A percentile compares a stretch with the other conserved stretches of the same genome.
These are phyloP conservation scores for Termitomyces sp. DNA, from an alignment of 768 basidiomycete genomes.

Conservation along the genomic window DNA sequence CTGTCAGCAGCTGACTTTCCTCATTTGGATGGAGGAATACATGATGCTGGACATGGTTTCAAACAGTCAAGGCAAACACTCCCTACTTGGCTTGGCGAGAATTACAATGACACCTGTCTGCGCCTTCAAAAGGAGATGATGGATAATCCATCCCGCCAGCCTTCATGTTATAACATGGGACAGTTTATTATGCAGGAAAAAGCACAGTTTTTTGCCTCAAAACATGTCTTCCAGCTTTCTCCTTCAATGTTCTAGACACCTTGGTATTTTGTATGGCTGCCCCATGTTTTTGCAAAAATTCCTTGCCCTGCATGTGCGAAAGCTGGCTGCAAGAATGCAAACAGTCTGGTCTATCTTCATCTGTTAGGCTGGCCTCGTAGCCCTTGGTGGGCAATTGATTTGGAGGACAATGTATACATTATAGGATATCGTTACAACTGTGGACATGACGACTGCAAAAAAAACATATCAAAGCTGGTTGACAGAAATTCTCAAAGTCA, in stretches of 20 bases:
- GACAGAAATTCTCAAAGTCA: not conserved
- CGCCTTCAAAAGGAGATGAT: not conserved
- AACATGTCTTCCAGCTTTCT: not conserved
- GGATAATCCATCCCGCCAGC: not conserved
- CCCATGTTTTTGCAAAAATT: not conserved
- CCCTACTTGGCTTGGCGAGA: no score
- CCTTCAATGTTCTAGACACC: not conserved
- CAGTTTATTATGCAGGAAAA: not conserved
- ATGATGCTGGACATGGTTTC: no score
- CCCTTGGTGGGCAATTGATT: not conserved
- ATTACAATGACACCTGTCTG: not conserved
- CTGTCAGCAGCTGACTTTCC: no score
- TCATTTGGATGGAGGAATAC: no score
- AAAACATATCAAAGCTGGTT: not conserved
- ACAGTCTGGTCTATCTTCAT: not conserved
- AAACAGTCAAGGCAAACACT: not conserved
- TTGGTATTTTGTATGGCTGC: not conserved
- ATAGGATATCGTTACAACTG: not conserved
- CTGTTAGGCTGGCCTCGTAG: not conserved
- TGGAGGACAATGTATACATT: not conserved
- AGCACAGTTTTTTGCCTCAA: not conserved
- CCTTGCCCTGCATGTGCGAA: not conserved
- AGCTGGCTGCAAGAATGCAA: not conserved
- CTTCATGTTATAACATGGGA: not conserved
- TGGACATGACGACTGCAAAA: not conserved